Base-by-base conservation (phyloP, 352 stramenopile species). In the Pythium aristosporum region DNA sequence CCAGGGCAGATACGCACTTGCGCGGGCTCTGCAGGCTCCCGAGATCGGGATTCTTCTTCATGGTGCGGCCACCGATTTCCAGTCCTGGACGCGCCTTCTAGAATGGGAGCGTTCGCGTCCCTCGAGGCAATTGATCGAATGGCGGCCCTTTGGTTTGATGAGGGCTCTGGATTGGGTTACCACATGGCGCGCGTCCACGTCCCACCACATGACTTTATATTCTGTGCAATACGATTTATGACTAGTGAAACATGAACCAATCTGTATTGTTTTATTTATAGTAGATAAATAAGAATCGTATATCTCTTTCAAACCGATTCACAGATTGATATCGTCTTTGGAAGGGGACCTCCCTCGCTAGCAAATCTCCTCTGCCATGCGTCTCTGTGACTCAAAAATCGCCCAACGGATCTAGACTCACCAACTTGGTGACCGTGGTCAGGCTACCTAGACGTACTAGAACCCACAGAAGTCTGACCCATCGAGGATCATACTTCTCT, bases 51-150 rank as follows among this genome's bases (percentile, higher is more conserved):
- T 18, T 61, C 23, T 61, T 61, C 54, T 61, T 61, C 54, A 61
- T 61, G 41, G 13, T 13, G 16, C 7, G 10, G 41, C 15, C 8
- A 39, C 1, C 34, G 11, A 39, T 39, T 10, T 39, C 34, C 34
- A 39, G 34, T 7, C 1, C 6, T 25, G 5, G 50, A 12, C 16
- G 43, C 47, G 15, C 10, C 37, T 43, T 43, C n/a, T 20, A n/a
- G 32, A 30, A 34, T 10, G 51, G 18, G 39, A 34, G 10, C n/a
- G 21, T 18, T 11, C 46, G 56, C 1, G 28, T 15, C n/a, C 32
- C 11, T 39, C 32, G 44, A 12, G 0, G 57, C 44, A 56, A 56
- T 54, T n/a, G 57, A 63, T 56, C 57, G 57, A 63, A 49, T 63
- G 57, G 57, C 42, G 55, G 34, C 55, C 42, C 41, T 50, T 46